These are phyloP conservation scores for Orbilia brochopaga DNA, from an alignment of 2,329 filamentous ascomycete genomes.

Conservation along the genomic window DNA sequence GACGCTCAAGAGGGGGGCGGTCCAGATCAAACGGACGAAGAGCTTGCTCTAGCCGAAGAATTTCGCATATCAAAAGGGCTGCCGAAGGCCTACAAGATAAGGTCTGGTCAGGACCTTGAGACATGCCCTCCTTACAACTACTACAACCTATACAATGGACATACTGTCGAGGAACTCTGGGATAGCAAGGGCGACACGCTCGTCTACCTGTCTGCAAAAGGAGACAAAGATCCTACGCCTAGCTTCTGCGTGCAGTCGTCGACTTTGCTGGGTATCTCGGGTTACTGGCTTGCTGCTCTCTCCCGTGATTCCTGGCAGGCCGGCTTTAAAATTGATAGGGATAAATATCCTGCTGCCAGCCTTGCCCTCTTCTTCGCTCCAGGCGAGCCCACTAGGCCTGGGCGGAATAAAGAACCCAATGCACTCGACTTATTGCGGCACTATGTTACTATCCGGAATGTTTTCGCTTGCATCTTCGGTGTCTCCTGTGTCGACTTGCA, in stretches of 20 bases:
- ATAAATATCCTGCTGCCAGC: constrained; percentile 28
- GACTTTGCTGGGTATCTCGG: constrained; percentile 25
- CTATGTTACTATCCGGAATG: constrained; percentile 46
- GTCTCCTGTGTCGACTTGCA: constrained; percentile 33
- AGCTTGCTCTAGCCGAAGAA: not conserved
- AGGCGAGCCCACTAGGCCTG: constrained; percentile 29
- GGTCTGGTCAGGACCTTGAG: constrained; percentile 19
- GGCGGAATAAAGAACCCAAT: constrained; percentile 37
- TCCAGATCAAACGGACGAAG: constrained; percentile 23
- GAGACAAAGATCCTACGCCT: constrained; percentile 17
- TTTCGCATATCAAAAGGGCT: constrained; percentile 5
- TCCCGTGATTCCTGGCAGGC: constrained; percentile 46
- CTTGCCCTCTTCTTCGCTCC: constrained; percentile 40
- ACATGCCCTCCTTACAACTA: constrained; percentile 35
- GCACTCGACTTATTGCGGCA: constrained; percentile 28
- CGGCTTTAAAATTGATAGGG: constrained; percentile 36
- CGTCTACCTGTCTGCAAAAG: constrained; percentile 38
- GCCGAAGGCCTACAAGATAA: constrained; percentile 31
- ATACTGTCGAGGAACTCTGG: constrained; percentile 31
- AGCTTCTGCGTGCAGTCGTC: constrained; percentile 37
- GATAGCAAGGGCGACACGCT: constrained; percentile 37
- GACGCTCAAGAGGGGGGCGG: not conserved
- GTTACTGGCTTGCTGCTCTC: constrained; percentile 36
- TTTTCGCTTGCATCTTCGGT: constrained; percentile 48
- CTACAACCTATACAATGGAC: constrained; percentile 25